Conservation (phyloP, 1,284 basidiomycete genomes). For the Pseudozyma hubeiensis region DNA sequence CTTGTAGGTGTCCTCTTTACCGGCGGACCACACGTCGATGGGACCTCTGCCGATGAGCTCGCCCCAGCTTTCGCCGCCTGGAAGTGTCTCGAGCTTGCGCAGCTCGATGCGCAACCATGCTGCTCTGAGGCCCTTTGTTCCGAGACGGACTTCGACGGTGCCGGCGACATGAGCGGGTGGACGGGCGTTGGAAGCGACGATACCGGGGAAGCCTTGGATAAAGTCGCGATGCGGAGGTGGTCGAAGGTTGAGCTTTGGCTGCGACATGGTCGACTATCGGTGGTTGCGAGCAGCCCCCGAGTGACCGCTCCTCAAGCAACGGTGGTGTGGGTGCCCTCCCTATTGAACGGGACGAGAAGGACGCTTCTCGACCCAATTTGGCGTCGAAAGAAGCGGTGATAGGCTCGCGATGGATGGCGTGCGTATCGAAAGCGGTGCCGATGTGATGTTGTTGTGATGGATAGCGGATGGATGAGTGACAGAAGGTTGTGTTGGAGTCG, state of each 20-base stretch:
- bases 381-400: too few relatives aligned
- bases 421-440: too few relatives aligned
- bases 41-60: conserved; percentile 66
- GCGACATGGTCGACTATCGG: conserved; percentile 34
- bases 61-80: conserved; percentile 64
- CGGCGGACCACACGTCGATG: conserved; percentile 62
- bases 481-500: too few relatives aligned
- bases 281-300: conserved; percentile 6
- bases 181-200: conserved; percentile 51
- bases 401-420: too few relatives aligned
- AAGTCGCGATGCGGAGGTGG: conserved; percentile 63
- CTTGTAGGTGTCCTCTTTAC: conserved; percentile 39
- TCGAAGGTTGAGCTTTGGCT: conserved; percentile 55
- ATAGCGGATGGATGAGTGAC: too few relatives aligned
- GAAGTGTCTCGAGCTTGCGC: conserved; percentile 64
- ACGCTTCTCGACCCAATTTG: too few relatives aligned
- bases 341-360: neutral
- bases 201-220: conserved; percentile 66
- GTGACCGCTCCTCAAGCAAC: neutral
- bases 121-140: conserved; percentile 62
- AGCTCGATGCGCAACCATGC: conserved; percentile 67
- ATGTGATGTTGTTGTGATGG: too few relatives aligned
- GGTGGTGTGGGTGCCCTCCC: neutral
- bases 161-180: conserved; percentile 64
- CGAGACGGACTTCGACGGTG: conserved; percentile 58